phyloP scores from a whole-genome alignment of 768 basidiomycete genomes.

The Coprinellus micaceus region DNA sequence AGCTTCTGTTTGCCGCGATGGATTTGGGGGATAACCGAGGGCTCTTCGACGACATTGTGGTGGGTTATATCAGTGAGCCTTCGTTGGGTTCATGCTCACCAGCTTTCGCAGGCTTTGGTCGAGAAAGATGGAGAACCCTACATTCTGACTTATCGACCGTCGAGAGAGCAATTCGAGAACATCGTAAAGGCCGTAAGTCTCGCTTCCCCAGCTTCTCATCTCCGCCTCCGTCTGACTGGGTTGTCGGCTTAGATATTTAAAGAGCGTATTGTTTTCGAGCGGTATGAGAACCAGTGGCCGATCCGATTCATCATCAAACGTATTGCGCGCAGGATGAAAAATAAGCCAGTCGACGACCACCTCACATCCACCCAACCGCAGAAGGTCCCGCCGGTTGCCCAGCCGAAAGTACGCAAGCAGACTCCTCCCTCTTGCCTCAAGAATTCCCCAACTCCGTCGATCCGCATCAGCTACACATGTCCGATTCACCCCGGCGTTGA shows the following conservation, averaged over 20 bases:
- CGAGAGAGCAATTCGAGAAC: slow-evolving; percentile 3
- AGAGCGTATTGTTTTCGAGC: neutral
- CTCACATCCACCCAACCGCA: neutral
- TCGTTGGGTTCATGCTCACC: neutral
- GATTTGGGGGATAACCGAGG: slow-evolving; percentile 8
- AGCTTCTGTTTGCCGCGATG: slow-evolving; percentile 9
- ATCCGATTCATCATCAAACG: slow-evolving; percentile 20
- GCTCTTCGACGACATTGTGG: slow-evolving; percentile 11
- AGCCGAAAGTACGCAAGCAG: too few relatives aligned
- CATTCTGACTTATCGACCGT: slow-evolving; percentile 2
- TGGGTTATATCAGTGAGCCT: neutral
- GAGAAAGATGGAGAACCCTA: neutral
- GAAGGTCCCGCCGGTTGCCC: too few relatives aligned
- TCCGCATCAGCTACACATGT: neutral
- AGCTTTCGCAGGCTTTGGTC: neutral
- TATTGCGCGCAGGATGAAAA: neutral
- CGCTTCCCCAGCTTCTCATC: neutral
- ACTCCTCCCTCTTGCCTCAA: too few relatives aligned
- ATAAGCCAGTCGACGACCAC: slow-evolving; percentile 3
- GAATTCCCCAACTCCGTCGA: neutral
- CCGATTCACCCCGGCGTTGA: neutral
- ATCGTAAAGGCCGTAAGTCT: slow-evolving; percentile 5
- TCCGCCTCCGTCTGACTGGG: too few relatives aligned
- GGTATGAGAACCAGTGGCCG: slow-evolving; percentile 22
- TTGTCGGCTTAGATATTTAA: neutral